phyloP scores from a whole-genome alignment of 2,329 filamentous ascomycete species.

The Aspergillus sp. region DNA sequence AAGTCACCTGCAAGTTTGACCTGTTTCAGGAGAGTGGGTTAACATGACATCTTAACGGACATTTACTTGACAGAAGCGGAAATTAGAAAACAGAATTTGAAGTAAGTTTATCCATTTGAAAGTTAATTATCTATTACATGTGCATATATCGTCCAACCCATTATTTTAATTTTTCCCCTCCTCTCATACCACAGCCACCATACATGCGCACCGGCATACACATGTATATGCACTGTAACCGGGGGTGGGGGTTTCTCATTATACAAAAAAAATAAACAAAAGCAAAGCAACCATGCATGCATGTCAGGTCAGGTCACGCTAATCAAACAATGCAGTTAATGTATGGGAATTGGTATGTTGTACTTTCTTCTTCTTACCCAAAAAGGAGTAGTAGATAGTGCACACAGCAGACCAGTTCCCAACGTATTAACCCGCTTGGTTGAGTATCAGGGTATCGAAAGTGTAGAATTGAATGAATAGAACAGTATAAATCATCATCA shows the following conservation, averaged over 20 bases:
- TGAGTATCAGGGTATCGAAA: slow-evolving; percentile 13
- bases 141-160: neutral
- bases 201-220: neutral
- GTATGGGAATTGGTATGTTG: neutral
- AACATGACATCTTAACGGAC: no score
- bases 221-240: no score
- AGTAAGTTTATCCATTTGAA: neutral
- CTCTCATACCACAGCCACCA: neutral
- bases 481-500: neutral
- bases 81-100: neutral
- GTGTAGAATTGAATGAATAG: neutral
- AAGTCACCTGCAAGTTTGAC: neutral
- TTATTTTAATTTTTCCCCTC: neutral
- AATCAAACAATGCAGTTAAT: neutral
- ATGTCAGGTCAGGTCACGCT: no score
- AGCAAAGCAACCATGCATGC: neutral
- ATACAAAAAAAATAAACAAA: neutral
- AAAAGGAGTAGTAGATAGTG: no score
- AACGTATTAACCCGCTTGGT: neutral
- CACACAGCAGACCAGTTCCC: no score
- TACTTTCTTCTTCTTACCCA: neutral
- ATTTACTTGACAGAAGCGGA: neutral
- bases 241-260: neutral
- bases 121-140: neutral
- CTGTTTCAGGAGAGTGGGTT: neutral